phyloP scores from a whole-genome alignment of 306 rosid genomes.

The Betula pendula region DNA sequence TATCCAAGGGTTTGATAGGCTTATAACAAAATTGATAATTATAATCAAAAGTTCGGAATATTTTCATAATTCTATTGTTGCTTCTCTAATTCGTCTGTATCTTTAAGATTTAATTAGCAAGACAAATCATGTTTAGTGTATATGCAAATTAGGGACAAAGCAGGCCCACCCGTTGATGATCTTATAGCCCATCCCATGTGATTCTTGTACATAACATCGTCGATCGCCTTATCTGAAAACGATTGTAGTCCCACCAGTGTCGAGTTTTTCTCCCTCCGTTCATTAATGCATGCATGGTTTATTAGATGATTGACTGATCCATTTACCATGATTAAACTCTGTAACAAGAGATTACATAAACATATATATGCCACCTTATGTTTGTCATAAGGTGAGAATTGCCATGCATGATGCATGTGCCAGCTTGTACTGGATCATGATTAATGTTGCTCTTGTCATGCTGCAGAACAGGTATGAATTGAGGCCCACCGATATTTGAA shows the following conservation, averaged over 20 bases:
- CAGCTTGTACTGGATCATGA: background rate
- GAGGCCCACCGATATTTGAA: background rate
- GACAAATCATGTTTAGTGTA: conserved; percentile 14
- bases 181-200: conserved; percentile 28
- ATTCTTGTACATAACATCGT: conserved; percentile 25
- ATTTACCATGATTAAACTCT: background rate
- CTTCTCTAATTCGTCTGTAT: conserved; percentile 8
- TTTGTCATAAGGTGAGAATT: background rate
- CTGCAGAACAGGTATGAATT: background rate
- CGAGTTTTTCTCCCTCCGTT: conserved; percentile 26
- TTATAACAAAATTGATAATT: no score
- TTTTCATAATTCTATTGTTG: background rate
- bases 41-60: no score
- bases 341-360: background rate
- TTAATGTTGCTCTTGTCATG: background rate
- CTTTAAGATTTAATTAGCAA: background rate
- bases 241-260: no score
- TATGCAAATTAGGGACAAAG: conserved; percentile 43
- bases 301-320: no score
- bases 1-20: no score
- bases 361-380: background rate
- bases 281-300: conserved; percentile 36
- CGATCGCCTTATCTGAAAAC: conserved; percentile 37
- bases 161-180: conserved; percentile 43
- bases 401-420: conserved; percentile 3